Evolutionary conservation across 2,329 filamentous ascomycete species (phyloP), one percentile per base, ranked within the genome.

Genomic region (Coniochaeta pulveracea): DNA sequence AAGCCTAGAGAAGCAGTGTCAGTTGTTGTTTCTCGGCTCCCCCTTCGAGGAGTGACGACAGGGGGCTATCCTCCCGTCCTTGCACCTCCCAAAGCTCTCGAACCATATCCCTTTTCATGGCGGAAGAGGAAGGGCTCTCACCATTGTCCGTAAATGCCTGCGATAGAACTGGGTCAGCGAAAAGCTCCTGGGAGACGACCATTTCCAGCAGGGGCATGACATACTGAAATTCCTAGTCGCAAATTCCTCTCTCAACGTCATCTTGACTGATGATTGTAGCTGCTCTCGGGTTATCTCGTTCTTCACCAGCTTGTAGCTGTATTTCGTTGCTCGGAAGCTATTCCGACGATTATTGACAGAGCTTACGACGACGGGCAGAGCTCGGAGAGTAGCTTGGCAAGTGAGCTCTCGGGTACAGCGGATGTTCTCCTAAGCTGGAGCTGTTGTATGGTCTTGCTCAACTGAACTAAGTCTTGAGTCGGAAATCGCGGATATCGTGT

Each of bases 91-190:
- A 31, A 34, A 17, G 34, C 11, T 11, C 33, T 30, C 11, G 19
- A 36, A 39, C 23, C 32, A 14, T 19, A 35, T 24, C 5, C 15
- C 19, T 23, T 12, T 24, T 24, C 22, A 24, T 24, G 9, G 9
- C 12, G 8, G 3, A 12, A 19, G 19, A 19, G 17, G 26, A 17
- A n/a, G n/a, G n/a, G 32, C 21, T 52, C 73, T 68, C 66, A 82
- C 77, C 77, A 82, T 78, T 82, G 77, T 57, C 73, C 77, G 50
- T 82, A 82, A 58, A 82, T 82, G 59, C 77, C 77, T 82, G 45
- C 37, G n/a, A n/a, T n/a, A 37, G 16, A 32, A 28, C 19, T 6
- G 17, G 26, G 48, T 64, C 48, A 66, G 57, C 45, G 19, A 18
- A 11, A 7, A 15, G 8, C 21, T 16, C 24, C 18, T 27, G 24